Percentiles rank a stretch among this genome's conserved stretches.
These are phyloP conservation scores for Spatholobus suberectus DNA, from an alignment of 306 rosid species.

Conservation along the genomic window DNA sequence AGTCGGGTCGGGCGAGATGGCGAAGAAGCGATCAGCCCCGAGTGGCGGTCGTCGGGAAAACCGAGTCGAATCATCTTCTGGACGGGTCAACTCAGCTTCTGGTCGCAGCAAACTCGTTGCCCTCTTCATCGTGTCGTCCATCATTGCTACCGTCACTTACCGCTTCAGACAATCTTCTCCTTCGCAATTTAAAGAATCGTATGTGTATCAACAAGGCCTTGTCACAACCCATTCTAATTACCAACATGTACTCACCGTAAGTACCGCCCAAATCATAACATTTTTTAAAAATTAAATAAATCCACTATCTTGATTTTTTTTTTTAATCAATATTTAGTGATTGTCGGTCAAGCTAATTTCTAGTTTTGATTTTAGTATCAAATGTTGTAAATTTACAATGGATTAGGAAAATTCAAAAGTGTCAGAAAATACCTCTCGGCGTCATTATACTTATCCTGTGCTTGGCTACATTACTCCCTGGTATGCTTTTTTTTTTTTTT, in stretches of 20 bases:
- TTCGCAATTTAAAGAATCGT: conserved; percentile 29
- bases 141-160: conserved; percentile 55
- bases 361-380: neutral
- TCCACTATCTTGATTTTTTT: neutral
- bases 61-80: conserved; percentile 49
- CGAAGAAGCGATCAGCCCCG: conserved; percentile 60
- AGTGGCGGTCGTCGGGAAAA: conserved; percentile 45
- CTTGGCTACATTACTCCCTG: conserved; percentile 97
- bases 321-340: too few species aligned
- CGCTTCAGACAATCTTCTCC: conserved; percentile 43
- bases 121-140: conserved; percentile 63
- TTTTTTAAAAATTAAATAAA: neutral
- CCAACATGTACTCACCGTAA: conserved; percentile 75
- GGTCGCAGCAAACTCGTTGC: conserved; percentile 47
- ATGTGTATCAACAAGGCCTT: conserved; percentile 52
- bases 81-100: conserved; percentile 38
- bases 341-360: neutral
- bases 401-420: conserved; percentile 72
- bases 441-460: conserved; percentile 71
- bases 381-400: conserved; percentile 21
- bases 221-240: conserved; percentile 53
- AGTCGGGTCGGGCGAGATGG: conserved; percentile 54
- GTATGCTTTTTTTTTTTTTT: conserved; percentile 52
- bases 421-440: conserved; percentile 58
- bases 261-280: conserved; percentile 11